Evolutionary conservation across 306 rosid genomes (phyloP).

Genomic region (Prunus mume): DNA sequence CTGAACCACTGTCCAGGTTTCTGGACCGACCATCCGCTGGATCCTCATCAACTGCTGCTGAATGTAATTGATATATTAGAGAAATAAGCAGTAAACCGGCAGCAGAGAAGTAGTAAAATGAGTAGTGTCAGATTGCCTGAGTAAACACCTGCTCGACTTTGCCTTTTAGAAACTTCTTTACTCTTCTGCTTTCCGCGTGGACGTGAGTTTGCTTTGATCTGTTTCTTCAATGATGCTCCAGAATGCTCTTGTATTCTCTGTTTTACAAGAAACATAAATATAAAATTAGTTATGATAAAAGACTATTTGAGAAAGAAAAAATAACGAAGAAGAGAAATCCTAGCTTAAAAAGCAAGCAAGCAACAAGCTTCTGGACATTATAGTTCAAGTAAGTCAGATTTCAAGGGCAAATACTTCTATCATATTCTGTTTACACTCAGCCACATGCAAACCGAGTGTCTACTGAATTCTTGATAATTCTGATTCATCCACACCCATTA

Average conservation of each 20-base stretch:
- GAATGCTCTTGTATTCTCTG: conserved; percentile 18
- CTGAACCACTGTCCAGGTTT: conserved; percentile 34
- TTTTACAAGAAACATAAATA: neutral
- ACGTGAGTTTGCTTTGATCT: conserved; percentile 34
- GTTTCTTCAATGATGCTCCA: conserved; percentile 25
- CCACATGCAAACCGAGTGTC: too few species aligned
- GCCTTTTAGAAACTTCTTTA: conserved; percentile 29
- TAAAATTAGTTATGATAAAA: neutral
- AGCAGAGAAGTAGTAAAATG: neutral
- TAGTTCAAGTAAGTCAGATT: too few species aligned
- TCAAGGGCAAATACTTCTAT: too few species aligned
- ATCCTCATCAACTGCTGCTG: conserved; percentile 30
- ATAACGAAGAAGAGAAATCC: too few species aligned
- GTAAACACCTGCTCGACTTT: conserved; percentile 69
- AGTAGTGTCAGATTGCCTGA: neutral
- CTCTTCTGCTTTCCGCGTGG: conserved; percentile 17
- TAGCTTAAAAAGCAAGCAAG: too few species aligned
- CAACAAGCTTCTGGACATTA: too few species aligned
- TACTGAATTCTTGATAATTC: too few species aligned
- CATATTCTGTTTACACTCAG: too few species aligned
- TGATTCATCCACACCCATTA: too few species aligned
- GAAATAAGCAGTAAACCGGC: neutral
- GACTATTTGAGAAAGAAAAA: neutral
- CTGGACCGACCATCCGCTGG: conserved; percentile 22
- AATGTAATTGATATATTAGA: conserved; percentile 39